Base-by-base conservation (phyloP, 306 rosid genomes). In the Chamaecrista fasciculata region DNA sequence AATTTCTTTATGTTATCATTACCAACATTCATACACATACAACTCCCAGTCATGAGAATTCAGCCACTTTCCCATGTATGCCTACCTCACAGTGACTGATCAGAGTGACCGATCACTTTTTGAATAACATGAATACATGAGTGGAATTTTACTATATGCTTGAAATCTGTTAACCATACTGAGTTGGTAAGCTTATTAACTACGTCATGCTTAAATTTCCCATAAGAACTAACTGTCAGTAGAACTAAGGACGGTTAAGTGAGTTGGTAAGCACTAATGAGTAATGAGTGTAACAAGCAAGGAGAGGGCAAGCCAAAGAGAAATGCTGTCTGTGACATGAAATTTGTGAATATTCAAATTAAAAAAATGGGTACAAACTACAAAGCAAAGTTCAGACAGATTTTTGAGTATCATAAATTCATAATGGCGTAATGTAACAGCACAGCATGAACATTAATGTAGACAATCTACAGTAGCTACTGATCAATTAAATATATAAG, bases 401-500 rank as follows among this genome's bases (percentile, higher is more conserved):
- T 26, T 26, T 3, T 3, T 24, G 20, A 34, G 21, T 33, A 68
- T 23, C 21, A 49, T 55, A 73, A 47, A 5, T 3, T 8, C 37
- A 20, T 15, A 59, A n/a, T n/a, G n/a, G n/a, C n/a, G 47, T 28
- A 6, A 12, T 11, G 44, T 23, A 43, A 39, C 18, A 34, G 61
- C n/a, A 37, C 47, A 69, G 21, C 42, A 43, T 4, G 70, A 14
- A 34, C 26, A 70, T 50, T 0, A 47, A 57, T 14, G 49, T 26
- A 26, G 57, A 63, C 7, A 49, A 63, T 14, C 28, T 39, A 36
- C 10, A 53, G 39, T 14, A 72, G 61, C 67, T 6, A 16, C 56
- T 21, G 48, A 63, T 46, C 34, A 76, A 48, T 49, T 11, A 19
- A 51, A 59, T 18, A 70, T 46, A 61, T 53, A 62, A 23, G 29